These are phyloP conservation scores for Agroathelia rolfsii DNA, from an alignment of 1,284 basidiomycete genomes.

Conservation along the genomic window DNA sequence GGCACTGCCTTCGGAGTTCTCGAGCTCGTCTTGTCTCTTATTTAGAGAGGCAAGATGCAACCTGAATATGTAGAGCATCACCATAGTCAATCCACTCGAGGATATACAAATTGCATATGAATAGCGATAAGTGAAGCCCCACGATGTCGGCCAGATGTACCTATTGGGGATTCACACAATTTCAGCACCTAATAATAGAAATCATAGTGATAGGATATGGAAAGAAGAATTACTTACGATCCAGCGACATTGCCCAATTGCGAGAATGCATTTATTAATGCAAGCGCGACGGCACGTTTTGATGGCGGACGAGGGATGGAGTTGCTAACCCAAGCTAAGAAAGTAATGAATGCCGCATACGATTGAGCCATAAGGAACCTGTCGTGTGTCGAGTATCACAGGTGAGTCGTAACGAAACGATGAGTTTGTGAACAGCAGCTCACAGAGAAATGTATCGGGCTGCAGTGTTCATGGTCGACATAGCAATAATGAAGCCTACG, in stretches of 20 bases:
- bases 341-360: constrained; percentile 57
- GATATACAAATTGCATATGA: constrained; percentile 40
- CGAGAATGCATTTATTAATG: constrained; percentile 61
- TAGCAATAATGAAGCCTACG: constrained; percentile 65
- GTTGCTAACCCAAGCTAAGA: constrained; percentile 60
- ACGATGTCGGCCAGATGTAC: constrained; percentile 30
- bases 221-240: constrained; percentile 36
- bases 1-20: constrained; percentile 19
- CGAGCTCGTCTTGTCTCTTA: constrained; percentile 20
- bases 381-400: constrained; percentile 3
- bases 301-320: constrained; percentile 58
- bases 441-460: constrained; percentile 62
- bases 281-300: constrained; percentile 62
- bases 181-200: constrained; percentile 5
- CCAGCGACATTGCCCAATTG: constrained; percentile 62
- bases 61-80: constrained; percentile 40
- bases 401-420: constrained; percentile 6
- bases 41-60: constrained; percentile 28
- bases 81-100: constrained; percentile 28
- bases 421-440: constrained; percentile 16
- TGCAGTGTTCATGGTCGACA: constrained; percentile 57
- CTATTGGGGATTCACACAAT: constrained; percentile 15
- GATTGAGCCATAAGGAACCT: constrained; percentile 68
- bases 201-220: background rate
- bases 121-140: constrained; percentile 32